Evolutionary conservation across 306 rosid genomes (phyloP), one percentile per base, ranked within the genome.

Genomic region (Parietaria judaica): DNA sequence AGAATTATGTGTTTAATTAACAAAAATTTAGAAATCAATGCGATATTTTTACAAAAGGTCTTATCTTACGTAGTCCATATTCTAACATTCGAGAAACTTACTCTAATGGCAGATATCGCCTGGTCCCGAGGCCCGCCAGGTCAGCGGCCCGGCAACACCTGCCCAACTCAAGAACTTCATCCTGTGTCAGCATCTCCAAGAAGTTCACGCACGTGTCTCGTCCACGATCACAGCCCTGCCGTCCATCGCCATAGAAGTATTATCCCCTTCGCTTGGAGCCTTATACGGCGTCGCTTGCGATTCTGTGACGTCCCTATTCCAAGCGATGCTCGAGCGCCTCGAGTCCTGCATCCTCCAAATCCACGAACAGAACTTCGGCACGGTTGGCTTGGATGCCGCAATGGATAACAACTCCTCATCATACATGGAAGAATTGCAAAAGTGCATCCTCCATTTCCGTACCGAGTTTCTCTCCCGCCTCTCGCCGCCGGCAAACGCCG

Each of bases 341-440:
- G 95, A 92, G 79, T 84, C 96, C 52, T 92, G 94, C 82, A 77
- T 88, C 78, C 72, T 92, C 77, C 96, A 88, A 82, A 86, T 88
- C 66, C 96, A 92, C 52, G 96, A 88, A 51, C 99, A 92, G 65
- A 88, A 82, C 55, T 92, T 92, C 65, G 90, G 87, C 63, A 79
- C 65, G 51, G 95, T 55, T 62, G 96, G 96, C 31, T 72, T 88
- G 85, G 92, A 88, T 81, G 99, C 96, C 58, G 88, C 88, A 44
- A 84, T 92, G 95, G 96, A 92, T 78, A 92, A 88, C 76, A 92
- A 81, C 51, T 81, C 95, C 16, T 92, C 99, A 56, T 86, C 99
- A 77, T 92, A 92, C 80, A 92, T 92, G 99, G 99, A 92, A 73
- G 99, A 92, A 74, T 77, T 92, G 79, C 96, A 92, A 56, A 92